Percentiles rank a stretch among this genome's conserved stretches.
These are phyloP conservation scores for Erodium maritimum DNA, from an alignment of 345 rosid genomes.

Conservation along the genomic window DNA sequence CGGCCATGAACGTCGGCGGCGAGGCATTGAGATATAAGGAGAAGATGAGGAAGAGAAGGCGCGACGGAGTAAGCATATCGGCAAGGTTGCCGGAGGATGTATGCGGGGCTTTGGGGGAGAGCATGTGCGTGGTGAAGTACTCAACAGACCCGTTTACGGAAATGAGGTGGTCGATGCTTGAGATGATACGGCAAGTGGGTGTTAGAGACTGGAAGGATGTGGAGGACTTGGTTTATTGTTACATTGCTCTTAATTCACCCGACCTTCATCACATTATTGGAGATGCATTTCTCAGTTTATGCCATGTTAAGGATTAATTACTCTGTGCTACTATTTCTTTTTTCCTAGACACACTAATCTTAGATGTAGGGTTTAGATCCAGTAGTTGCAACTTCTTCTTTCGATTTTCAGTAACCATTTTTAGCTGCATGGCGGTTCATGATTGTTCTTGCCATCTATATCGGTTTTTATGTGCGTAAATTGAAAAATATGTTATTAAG, in stretches of 20 bases:
- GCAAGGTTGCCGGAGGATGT: slow-evolving; percentile 11
- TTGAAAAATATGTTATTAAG: too few species aligned
- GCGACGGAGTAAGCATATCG: slow-evolving; percentile 1
- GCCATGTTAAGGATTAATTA: background rate
- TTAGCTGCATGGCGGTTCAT: too few species aligned
- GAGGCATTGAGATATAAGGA: too few species aligned
- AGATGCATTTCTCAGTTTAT: slow-evolving; percentile 11
- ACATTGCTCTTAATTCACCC: slow-evolving; percentile 13
- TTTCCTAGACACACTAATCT: too few species aligned
- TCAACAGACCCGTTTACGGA: slow-evolving; percentile 13
- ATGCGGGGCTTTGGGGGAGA: background rate
- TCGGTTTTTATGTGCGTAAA: too few species aligned
- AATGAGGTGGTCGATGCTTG: slow-evolving; percentile 8
- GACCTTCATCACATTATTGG: slow-evolving; percentile 13
- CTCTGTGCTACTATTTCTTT: too few species aligned
- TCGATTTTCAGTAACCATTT: too few species aligned
- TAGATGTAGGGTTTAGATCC: too few species aligned
- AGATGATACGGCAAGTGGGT: slow-evolving; percentile 13
- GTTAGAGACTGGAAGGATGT: slow-evolving; percentile 11
- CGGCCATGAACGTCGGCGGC: too few species aligned
- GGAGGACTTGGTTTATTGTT: slow-evolving; percentile 17
- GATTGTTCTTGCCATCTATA: too few species aligned
- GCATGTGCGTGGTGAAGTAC: slow-evolving; percentile 12
- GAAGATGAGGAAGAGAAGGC: too few species aligned
- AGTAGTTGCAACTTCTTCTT: too few species aligned